A percentile compares a stretch with the other conserved stretches of the same genome.
These are phyloP conservation scores for Podospora sp. DNA, from an alignment of 495 filamentous ascomycete genomes.

Conservation along the genomic window DNA sequence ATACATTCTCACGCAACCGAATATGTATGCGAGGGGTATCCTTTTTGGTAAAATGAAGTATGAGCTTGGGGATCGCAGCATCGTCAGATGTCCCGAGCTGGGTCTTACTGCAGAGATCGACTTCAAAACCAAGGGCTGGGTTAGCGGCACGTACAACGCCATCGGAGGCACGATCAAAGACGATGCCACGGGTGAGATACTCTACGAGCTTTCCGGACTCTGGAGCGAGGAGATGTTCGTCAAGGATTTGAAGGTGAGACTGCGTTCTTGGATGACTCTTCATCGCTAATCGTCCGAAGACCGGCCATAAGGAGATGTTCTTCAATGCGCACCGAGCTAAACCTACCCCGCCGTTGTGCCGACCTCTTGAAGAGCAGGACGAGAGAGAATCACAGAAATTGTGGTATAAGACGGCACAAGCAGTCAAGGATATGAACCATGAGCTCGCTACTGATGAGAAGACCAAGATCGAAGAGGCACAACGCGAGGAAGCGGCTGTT, in stretches of 20 bases:
- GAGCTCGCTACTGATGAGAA: conserved; percentile 92
- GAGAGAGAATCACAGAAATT: conserved; percentile 88
- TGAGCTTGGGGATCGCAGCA: conserved; percentile 95
- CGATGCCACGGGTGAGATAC: conserved; percentile 77
- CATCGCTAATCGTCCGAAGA: conserved; percentile 53
- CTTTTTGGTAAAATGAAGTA: conserved; percentile 99
- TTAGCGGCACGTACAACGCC: conserved; percentile 93
- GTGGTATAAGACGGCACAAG: conserved; percentile 78
- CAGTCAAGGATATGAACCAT: conserved; percentile 82
- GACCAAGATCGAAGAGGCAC: conserved; percentile 87
- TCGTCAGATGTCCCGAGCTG: conserved; percentile 87
- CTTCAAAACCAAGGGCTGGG: conserved; percentile 98
- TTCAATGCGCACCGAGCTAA: conserved; percentile 83
- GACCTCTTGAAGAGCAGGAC: conserved; percentile 83
- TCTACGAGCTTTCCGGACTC: conserved; percentile 87
- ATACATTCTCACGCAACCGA: conserved; percentile 95
- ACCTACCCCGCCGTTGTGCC: conserved; percentile 71
- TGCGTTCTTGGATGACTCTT: not conserved
- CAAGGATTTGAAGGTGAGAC: conserved; percentile 74
- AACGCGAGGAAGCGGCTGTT: conserved; percentile 84
- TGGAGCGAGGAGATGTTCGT: conserved; percentile 96
- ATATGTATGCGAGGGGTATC: conserved; percentile 98
- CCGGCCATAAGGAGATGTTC: conserved; percentile 80
- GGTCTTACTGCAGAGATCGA: conserved; percentile 90
- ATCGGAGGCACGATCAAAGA: conserved; percentile 93